phyloP scores from a whole-genome alignment of 1,284 basidiomycete species.

The Papiliotrema laurentii region DNA sequence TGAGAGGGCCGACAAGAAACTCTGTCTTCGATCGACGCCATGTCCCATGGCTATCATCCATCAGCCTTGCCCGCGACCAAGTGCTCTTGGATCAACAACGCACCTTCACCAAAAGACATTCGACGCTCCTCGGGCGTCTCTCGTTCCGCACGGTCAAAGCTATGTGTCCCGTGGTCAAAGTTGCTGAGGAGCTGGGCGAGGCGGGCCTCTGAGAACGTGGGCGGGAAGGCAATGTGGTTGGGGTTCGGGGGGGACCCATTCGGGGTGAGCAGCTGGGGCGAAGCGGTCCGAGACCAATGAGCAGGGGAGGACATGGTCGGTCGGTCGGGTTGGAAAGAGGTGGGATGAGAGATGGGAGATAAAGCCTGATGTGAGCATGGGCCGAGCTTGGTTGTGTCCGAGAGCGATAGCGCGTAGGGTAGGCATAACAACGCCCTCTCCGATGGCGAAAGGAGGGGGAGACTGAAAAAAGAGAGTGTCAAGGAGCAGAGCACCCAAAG shows the following conservation, averaged over 20 bases:
- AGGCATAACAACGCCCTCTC: too few relatives aligned
- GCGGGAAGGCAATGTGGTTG: background rate
- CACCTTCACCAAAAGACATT: constrained; percentile 1
- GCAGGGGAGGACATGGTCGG: background rate
- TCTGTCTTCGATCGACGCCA: constrained; percentile 6
- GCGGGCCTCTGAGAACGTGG: constrained; percentile 11
- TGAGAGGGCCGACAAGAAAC: constrained; percentile 11
- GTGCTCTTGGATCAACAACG: too few relatives aligned
- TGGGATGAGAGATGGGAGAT: background rate
- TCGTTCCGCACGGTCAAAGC: constrained; percentile 18
- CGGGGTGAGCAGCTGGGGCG: constrained; percentile 10
- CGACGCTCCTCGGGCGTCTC: constrained; percentile 4
- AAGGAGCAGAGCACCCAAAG: too few relatives aligned
- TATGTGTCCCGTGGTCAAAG: constrained; percentile 23
- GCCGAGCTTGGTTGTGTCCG: too few relatives aligned
- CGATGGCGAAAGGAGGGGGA: too few relatives aligned
- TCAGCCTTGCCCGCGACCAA: too few relatives aligned
- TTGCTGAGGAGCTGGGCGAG: constrained; percentile 17
- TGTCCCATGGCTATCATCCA: too few relatives aligned
- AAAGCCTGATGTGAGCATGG: background rate
- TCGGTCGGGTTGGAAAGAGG: background rate
- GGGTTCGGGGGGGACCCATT: constrained; percentile 7
- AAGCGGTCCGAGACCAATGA: background rate
- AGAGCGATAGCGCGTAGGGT: too few relatives aligned
- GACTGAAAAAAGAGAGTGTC: too few relatives aligned